Percentiles rank a stretch among this genome's conserved stretches.
Evolutionary conservation across 2,329 filamentous ascomycete species (phyloP).

Genomic region (Elsinoe fawcettii): DNA sequence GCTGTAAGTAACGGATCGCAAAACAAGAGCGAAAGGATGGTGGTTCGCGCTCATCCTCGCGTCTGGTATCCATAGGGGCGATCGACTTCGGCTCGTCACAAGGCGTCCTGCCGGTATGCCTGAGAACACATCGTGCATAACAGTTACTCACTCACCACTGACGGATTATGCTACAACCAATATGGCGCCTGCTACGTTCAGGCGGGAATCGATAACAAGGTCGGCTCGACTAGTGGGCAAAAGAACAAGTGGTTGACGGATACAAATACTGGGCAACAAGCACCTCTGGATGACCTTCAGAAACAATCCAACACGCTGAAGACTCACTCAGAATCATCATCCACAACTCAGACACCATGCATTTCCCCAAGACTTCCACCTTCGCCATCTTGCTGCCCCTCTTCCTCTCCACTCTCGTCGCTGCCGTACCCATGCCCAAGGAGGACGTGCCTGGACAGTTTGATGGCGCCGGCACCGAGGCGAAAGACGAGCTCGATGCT

Average conservation of each 20-base stretch:
- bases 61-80: background rate
- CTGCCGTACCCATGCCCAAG: background rate
- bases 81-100: background rate
- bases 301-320: background rate
- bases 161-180: background rate
- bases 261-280: background rate
- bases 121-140: background rate
- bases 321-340: background rate
- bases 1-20: too few relatives aligned
- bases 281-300: background rate
- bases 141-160: background rate
- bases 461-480: background rate
- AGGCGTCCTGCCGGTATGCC: background rate
- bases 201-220: background rate
- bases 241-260: background rate
- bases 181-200: background rate
- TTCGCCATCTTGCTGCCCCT: background rate
- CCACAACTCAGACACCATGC: background rate
- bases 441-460: background rate
- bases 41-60: too few relatives aligned
- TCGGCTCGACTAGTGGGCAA: background rate
- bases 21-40: too few relatives aligned
- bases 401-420: background rate
- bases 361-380: background rate
- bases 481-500: background rate